Evolutionary conservation across 139 green algal genomes (phyloP).

Genomic region (Chlorella sp.): DNA sequence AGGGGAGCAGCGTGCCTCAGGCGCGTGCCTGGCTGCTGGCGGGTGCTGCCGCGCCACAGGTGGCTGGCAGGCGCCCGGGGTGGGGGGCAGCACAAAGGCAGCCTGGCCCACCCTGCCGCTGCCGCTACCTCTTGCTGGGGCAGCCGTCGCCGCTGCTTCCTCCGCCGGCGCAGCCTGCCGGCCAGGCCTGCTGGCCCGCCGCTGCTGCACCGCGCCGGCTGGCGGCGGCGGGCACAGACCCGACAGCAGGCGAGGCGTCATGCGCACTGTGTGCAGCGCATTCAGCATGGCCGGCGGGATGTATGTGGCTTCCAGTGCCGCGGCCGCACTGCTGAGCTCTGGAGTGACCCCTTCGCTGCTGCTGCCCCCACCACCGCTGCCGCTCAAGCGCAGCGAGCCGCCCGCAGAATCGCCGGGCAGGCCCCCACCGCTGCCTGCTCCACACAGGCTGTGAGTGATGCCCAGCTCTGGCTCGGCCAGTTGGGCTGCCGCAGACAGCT

Average conservation of each 20-base stretch:
- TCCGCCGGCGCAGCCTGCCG: not conserved
- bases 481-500: not conserved
- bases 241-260: not conserved
- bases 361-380: not conserved
- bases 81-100: not conserved
- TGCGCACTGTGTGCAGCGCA: not conserved
- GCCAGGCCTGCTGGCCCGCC: not conserved
- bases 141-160: not conserved
- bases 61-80: no score
- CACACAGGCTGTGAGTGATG: not conserved
- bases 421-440: not conserved
- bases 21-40: no score
- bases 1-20: no score
- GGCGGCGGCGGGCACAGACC: not conserved
- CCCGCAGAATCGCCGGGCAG: not conserved
- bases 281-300: slow-evolving; percentile 17
- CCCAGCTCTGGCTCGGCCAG: not conserved
- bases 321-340: no score
- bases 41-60: no score
- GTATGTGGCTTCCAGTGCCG: not conserved
- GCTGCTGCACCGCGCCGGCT: not conserved
- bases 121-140: not conserved
- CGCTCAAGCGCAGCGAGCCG: not conserved
- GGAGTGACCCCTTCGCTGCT: no score
- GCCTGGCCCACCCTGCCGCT: not conserved